Conservation (phyloP, 768 basidiomycete species). For the Nidularia sp. region DNA sequence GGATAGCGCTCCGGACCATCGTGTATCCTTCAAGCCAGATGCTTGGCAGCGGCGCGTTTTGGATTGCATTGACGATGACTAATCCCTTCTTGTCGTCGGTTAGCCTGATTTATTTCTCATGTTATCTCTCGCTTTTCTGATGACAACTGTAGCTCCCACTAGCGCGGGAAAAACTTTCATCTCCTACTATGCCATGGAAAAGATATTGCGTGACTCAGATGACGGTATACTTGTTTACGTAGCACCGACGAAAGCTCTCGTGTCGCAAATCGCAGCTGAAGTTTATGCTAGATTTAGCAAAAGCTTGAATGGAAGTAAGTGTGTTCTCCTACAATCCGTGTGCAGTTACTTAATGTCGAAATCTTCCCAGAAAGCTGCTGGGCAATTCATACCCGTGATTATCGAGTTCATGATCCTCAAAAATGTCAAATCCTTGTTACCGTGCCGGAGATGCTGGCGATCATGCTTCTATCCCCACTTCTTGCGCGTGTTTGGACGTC, state of each 20-base stretch:
- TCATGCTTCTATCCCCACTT: conserved; percentile 65
- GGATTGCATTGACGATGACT: conserved; percentile 54
- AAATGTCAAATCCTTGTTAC: conserved; percentile 74
- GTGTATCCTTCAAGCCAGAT: conserved; percentile 65
- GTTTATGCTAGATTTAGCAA: conserved; percentile 68
- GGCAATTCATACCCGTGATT: conserved; percentile 66
- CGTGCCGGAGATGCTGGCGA: conserved; percentile 67
- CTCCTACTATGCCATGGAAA: conserved; percentile 76
- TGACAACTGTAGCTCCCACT: conserved; percentile 47
- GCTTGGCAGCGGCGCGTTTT: conserved; percentile 68
- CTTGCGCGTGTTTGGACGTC: conserved; percentile 60
- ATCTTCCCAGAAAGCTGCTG: conserved; percentile 45
- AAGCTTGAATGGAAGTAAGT: conserved; percentile 39
- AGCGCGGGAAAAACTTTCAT: conserved; percentile 79
- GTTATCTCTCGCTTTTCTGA: neutral
- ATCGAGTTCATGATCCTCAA: conserved; percentile 55
- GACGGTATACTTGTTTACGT: conserved; percentile 70
- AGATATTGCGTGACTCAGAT: conserved; percentile 55
- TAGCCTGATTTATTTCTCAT: conserved; percentile 10
- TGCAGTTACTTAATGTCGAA: neutral
- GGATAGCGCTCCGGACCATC: conserved; percentile 52
- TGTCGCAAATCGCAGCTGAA: conserved; percentile 69
- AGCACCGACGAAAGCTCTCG: conserved; percentile 73
- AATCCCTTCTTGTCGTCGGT: conserved; percentile 68
- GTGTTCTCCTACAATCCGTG: neutral